Evolutionary conservation across 495 filamentous ascomycete genomes (phyloP).

Genomic region (Darksidea phi): DNA sequence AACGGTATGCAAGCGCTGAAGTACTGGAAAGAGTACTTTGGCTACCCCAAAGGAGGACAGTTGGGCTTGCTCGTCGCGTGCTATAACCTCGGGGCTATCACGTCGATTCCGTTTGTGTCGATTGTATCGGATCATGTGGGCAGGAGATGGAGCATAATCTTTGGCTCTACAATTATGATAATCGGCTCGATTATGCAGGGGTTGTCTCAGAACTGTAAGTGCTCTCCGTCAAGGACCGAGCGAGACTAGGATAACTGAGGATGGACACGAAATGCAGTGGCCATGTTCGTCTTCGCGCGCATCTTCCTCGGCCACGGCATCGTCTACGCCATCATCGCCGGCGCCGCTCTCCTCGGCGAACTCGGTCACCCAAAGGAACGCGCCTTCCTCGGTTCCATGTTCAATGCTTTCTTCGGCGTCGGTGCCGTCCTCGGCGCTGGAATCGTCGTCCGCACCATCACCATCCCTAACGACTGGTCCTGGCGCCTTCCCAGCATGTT

Average conservation of each 20-base stretch:
- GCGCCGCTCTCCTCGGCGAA: conserved; percentile 63
- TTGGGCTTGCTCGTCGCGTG: conserved; percentile 34
- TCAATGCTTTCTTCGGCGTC: conserved; percentile 64
- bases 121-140: conserved; percentile 55
- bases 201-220: conserved; percentile 49
- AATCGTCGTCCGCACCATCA: conserved; percentile 56
- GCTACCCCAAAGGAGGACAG: conserved; percentile 43
- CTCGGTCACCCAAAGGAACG: conserved; percentile 65
- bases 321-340: conserved; percentile 62
- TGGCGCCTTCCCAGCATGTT: conserved; percentile 63
- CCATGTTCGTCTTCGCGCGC: conserved; percentile 65
- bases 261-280: no score
- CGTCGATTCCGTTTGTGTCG: conserved; percentile 58
- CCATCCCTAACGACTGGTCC: conserved; percentile 58
- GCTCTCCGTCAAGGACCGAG: conserved; percentile 2
- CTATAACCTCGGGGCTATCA: conserved; percentile 54
- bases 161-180: conserved; percentile 60
- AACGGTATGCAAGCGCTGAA: conserved; percentile 64
- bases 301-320: conserved; percentile 51
- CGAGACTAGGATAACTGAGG: no score
- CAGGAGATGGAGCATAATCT: conserved; percentile 58
- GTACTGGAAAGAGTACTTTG: conserved; percentile 55
- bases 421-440: conserved; percentile 60
- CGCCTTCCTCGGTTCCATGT: conserved; percentile 61
- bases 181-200: conserved; percentile 60